phyloP scores from a whole-genome alignment of 768 basidiomycete genomes.

The Coprinellus micaceus region DNA sequence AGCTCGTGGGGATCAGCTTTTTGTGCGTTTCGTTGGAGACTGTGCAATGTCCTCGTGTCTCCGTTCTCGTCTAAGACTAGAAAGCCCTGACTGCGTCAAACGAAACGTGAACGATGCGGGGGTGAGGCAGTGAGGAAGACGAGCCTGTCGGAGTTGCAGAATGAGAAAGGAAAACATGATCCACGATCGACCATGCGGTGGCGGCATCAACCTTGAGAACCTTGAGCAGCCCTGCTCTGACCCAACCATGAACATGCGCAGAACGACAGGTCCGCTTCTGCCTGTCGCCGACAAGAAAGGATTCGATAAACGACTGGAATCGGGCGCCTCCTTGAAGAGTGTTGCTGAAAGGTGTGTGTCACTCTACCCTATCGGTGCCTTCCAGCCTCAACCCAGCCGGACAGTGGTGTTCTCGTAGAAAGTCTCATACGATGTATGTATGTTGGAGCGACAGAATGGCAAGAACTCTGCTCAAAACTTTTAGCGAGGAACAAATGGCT shows the following conservation, averaged over 20 bases:
- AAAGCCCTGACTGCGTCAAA: background rate
- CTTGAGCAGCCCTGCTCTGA: too few relatives aligned
- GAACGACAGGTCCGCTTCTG: too few relatives aligned
- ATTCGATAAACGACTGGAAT: too few relatives aligned
- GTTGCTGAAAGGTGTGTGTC: background rate
- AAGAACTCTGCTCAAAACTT: background rate
- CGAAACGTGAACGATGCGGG: too few relatives aligned
- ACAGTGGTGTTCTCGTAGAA: background rate
- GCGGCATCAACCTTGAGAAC: too few relatives aligned
- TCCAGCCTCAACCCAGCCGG: background rate
- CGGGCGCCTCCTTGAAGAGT: background rate
- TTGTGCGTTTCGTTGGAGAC: background rate
- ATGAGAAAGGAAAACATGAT: too few relatives aligned
- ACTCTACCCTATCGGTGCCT: too few relatives aligned
- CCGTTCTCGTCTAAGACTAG: background rate
- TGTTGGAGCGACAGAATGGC: background rate
- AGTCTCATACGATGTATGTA: slow-evolving; percentile 5
- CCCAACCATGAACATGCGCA: too few relatives aligned
- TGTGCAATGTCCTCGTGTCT: background rate
- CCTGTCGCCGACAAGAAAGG: too few relatives aligned
- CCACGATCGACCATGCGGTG: too few relatives aligned
- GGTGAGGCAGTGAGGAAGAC: too few relatives aligned
- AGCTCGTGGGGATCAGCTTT: background rate
- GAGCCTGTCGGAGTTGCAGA: too few relatives aligned
- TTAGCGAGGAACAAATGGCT: slow-evolving; percentile 74